A percentile compares a stretch with the other conserved stretches of the same genome.
phyloP scores from a whole-genome alignment of 2,329 filamentous ascomycete species.

The Talaromyces funiculosus region DNA sequence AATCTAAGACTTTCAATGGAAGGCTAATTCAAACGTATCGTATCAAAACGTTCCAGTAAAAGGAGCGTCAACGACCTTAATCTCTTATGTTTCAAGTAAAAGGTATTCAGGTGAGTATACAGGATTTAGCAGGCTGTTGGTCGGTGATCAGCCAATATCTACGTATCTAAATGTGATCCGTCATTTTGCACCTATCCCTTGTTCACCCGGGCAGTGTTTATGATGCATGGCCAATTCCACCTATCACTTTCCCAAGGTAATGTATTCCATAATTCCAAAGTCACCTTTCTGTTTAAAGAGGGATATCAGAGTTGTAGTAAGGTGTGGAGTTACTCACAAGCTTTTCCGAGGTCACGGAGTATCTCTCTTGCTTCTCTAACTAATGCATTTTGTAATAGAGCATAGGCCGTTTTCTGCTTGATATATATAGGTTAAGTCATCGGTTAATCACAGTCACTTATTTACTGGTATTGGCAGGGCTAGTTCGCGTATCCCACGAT shows the following conservation, averaged over 20 bases:
- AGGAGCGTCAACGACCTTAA: neutral
- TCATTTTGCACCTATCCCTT: slow-evolving; percentile 3
- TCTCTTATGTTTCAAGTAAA: neutral
- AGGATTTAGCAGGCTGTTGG: neutral
- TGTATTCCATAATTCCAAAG: neutral
- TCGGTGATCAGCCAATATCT: neutral
- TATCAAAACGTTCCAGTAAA: neutral
- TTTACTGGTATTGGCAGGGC: no score
- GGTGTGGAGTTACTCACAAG: neutral
- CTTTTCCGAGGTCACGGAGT: neutral
- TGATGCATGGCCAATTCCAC: neutral
- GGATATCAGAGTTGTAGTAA: no score
- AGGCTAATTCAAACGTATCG: neutral
- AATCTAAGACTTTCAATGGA: neutral
- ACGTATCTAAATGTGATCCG: neutral
- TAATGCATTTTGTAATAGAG: neutral
- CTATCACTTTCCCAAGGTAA: no score
- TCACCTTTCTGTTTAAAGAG: no score
- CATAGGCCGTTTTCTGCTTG: no score
- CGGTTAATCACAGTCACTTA: no score
- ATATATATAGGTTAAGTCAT: neutral
- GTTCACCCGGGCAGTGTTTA: neutral
- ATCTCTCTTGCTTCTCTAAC: neutral
- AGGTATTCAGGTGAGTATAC: neutral
- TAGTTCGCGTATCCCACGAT: no score